Base-by-base conservation (phyloP, 148 eudicot species). In the Hydrangea macrophylla region DNA sequence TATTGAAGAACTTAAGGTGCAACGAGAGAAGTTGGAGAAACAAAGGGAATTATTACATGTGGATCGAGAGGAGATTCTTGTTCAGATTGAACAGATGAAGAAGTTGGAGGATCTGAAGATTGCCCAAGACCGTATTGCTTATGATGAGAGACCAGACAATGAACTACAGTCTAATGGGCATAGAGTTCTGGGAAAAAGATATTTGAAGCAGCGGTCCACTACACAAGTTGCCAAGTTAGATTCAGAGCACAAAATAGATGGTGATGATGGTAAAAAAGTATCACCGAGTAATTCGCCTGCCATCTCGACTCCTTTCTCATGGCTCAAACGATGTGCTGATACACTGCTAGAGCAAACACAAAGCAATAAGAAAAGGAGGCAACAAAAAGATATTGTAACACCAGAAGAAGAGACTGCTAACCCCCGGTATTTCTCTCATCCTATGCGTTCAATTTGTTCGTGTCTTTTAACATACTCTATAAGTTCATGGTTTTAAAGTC, bases 21-120 rank as follows among this genome's bases (percentile, higher is more conserved):
- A 93, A 78, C 83, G 96, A 70, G 79, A 85, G 79, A 90, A 88
- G 74, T 71, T 93, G 62, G 90, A 90, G 85, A 85, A 90, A 60
- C 98, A 93, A 70, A 83, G 98, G 81, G 90, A 93, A 76, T 69
- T 86, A 78, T 73, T 90, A 73, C 92, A 85, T 69, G 86, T 84
- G 31, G 98, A 93, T 59, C 78, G 92, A 71, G 86, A 78, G 65
- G 85, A 79, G 71, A 93, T 93, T 74, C 62, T 74, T 78, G 71
- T 76, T 69, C 88, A 83, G 80, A 93, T 88, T 66, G 95, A 90
- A 64, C 81, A 81, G 53, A 75, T 93, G 71, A 83, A 83, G 76
- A 84, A 80, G 64, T 76, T 93, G 71, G 95, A 93, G 76, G 85
- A 85, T 79, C 24, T 81, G 37, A 88, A 88, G 78, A 75, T 73